Evolutionary conservation across 768 basidiomycete species (phyloP).

Genomic region (Auriscalpium microsporum): DNA sequence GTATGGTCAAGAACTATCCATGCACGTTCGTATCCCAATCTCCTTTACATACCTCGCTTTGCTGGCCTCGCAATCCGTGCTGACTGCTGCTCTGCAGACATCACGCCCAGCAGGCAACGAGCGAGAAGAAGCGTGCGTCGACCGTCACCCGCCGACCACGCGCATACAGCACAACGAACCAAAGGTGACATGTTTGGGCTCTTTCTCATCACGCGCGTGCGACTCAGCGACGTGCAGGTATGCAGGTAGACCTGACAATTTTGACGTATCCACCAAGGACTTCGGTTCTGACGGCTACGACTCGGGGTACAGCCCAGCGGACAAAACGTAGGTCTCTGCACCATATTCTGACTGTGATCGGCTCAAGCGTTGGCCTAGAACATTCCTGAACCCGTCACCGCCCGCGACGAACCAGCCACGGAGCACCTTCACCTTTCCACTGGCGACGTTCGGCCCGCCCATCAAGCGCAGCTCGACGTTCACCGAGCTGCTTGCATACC

Average conservation of each 20-base stretch:
- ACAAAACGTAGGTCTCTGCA: conserved; percentile 8
- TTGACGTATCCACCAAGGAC: not conserved
- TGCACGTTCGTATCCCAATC: conserved; percentile 64
- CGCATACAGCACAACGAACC: conserved; percentile 41
- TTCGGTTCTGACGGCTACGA: not conserved
- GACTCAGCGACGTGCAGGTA: not conserved
- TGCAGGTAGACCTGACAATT: not conserved
- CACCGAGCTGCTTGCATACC: conserved; percentile 57
- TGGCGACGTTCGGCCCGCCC: conserved; percentile 28
- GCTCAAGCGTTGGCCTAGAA: not conserved
- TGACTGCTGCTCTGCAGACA: conserved; percentile 38
- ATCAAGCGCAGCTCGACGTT: conserved; percentile 54
- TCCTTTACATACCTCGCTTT: not conserved
- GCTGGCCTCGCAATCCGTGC: conserved; percentile 15
- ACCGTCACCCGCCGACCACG: conserved; percentile 55
- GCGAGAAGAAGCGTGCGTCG: conserved; percentile 68
- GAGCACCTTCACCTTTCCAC: conserved; percentile 19
- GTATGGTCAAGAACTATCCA: conserved; percentile 78
- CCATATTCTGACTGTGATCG: not conserved
- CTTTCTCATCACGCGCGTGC: too few species aligned
- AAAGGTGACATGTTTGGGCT: conserved; percentile 19
- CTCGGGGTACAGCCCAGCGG: conserved; percentile 1
- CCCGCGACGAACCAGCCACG: conserved; percentile 22
- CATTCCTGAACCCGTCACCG: not conserved
- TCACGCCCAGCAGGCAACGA: conserved; percentile 76